Evolutionary conservation across 1,284 basidiomycete genomes (phyloP).

Genomic region (Ustilago xerochloae): DNA sequence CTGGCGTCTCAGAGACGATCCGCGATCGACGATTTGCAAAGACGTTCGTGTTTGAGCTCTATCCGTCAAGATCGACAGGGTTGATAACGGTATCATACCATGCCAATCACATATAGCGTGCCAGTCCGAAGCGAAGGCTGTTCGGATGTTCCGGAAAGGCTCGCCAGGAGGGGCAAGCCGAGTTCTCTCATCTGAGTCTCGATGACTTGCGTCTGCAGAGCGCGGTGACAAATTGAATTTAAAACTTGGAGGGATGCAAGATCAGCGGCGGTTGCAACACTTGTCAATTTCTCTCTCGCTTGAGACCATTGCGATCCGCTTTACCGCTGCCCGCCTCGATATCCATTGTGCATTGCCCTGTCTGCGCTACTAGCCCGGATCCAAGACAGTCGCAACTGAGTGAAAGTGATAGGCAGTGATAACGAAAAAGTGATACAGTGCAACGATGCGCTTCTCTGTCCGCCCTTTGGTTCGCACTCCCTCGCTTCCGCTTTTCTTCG

Average conservation of each 20-base stretch:
- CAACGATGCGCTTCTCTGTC: background rate
- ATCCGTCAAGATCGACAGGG: slow-evolving; percentile 7
- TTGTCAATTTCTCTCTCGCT: too few relatives aligned
- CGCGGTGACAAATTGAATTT: background rate
- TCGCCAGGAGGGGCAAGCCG: background rate
- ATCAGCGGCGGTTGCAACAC: too few relatives aligned
- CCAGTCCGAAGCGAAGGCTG: background rate
- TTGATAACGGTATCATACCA: background rate
- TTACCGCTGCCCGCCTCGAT: background rate
- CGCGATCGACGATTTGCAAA: slow-evolving; percentile 5
- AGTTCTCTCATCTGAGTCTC: background rate
- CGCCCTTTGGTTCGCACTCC: background rate
- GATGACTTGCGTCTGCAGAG: background rate
- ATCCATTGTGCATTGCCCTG: too few relatives aligned
- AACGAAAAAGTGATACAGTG: too few relatives aligned
- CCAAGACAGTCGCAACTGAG: too few relatives aligned
- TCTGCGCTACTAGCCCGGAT: too few relatives aligned
- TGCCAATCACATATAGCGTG: slow-evolving; percentile 1
- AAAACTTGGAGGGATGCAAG: too few relatives aligned
- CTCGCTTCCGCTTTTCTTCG: background rate
- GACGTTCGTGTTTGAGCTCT: too few relatives aligned
- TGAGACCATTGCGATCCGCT: background rate
- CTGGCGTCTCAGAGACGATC: slow-evolving; percentile 14
- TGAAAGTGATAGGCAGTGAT: too few relatives aligned
- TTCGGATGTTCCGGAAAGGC: slow-evolving; percentile 4